Conservation (phyloP, 257 asterid species). For the Primulina tabacum region DNA sequence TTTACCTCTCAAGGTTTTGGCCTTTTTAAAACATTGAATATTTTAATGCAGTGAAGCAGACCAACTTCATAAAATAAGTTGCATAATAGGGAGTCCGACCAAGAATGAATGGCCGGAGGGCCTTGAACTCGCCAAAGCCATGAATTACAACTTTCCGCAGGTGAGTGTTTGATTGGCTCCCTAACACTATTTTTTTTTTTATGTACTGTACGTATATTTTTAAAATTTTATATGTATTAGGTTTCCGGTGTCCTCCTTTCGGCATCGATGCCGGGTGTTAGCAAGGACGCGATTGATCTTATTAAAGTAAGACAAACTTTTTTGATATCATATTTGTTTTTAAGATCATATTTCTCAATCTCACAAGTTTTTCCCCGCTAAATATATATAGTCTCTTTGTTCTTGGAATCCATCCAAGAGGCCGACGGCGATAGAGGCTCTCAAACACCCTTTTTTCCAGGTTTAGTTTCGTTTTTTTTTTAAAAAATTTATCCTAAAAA, state of each 20-base stretch:
- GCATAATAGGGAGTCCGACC: constrained; percentile 77
- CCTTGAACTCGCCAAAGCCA: constrained; percentile 71
- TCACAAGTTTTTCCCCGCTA: no score
- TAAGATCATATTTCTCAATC: no score
- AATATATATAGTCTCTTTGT: no score
- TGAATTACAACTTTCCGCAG: constrained; percentile 80
- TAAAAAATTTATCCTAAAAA: no score
- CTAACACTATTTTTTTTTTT: no score
- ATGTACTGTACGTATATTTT: neutral
- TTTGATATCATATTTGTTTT: neutral
- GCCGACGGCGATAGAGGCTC: no score
- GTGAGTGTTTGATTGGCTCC: constrained; percentile 30
- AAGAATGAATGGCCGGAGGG: constrained; percentile 74
- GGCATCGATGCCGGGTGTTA: constrained; percentile 58
- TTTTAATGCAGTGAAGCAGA: constrained; percentile 69
- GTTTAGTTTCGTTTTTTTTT: no score
- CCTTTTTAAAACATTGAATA: no score
- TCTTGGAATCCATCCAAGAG: no score
- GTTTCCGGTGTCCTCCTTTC: constrained; percentile 53
- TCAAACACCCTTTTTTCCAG: no score
- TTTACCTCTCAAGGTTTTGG: no score
- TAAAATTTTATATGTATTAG: constrained; percentile 21
- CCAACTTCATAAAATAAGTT: constrained; percentile 86
- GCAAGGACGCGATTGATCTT: constrained; percentile 70
- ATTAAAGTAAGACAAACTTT: constrained; percentile 36